Evolutionary conservation across 495 filamentous ascomycete species (phyloP).

Genomic region (Penicillium psychrofluorescens): DNA sequence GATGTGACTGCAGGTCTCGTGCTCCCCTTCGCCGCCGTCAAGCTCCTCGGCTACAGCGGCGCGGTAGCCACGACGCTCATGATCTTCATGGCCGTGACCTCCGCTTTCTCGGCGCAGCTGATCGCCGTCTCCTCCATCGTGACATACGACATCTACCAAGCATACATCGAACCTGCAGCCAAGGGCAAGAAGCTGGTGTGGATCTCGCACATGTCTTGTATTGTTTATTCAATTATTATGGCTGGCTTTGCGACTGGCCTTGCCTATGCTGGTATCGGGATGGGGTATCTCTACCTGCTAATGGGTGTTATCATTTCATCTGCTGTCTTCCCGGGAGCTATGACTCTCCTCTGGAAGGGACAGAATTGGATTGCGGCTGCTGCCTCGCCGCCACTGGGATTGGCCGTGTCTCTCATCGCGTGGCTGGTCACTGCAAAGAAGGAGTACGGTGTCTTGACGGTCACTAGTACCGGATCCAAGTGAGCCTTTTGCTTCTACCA

Average conservation of each 20-base stretch:
- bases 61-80: constrained; percentile 78
- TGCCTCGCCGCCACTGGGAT: constrained; percentile 68
- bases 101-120: constrained; percentile 79
- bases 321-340: constrained; percentile 74
- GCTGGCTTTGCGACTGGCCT: constrained; percentile 78
- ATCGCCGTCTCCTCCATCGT: constrained; percentile 91
- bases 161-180: constrained; percentile 47
- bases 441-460: constrained; percentile 63
- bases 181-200: constrained; percentile 77
- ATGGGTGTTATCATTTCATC: constrained; percentile 90
- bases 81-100: constrained; percentile 95
- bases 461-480: constrained; percentile 72
- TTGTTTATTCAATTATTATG: constrained; percentile 75
- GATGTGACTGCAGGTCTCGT: constrained; percentile 86
- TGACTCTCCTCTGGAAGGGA: constrained; percentile 74
- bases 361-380: constrained; percentile 77
- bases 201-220: constrained; percentile 71
- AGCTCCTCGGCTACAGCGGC: constrained; percentile 82
- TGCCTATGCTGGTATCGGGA: constrained; percentile 60
- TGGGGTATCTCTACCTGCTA: constrained; percentile 76
- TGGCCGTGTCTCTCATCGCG: constrained; percentile 68
- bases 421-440: constrained; percentile 89
- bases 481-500: constrained; percentile 13
- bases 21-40: constrained; percentile 80
- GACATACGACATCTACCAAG: constrained; percentile 87